Evolutionary conservation across 148 eudicot genomes (phyloP), one percentile per base, ranked within the genome.

Genomic region (Camellia lanceoleosa): DNA sequence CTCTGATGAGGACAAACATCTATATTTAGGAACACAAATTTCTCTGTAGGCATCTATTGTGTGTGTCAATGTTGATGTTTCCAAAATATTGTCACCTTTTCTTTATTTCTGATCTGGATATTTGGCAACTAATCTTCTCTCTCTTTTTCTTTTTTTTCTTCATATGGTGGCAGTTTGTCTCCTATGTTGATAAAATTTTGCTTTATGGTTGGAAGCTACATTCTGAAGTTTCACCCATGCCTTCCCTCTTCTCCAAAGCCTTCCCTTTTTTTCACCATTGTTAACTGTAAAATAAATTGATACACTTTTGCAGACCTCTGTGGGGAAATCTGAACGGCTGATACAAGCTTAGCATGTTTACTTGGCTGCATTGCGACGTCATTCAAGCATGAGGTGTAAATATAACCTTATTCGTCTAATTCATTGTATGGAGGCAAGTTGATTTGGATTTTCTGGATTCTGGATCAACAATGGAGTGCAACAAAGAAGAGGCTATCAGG

Each of bases 401-500:
- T 61, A 47, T 60, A 15, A 23, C 19, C n/a, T 16, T 52, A 52
- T 61, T 70, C 44, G 61, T 51, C 7, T 61, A n/a, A 62, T 77
- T n/a, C 78, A 64, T n/a, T 55, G 19, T 10, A 41, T 20, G 67
- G 78, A 62, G 46, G 67, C 30, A 23, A 71, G 65, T 64, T 82
- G 51, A 70, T 18, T 63, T 13, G 54, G 41, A 2, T 19, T 68
- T 58, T 76, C n/a, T 60, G 68, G 23, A 15, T 52, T 73, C 78
- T 71, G 77, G 16, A 60, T 76, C 79, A 86, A 88, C 68, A 54
- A 93, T 93, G 97, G 97, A 93, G 81, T 91, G 95, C 90, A 93
- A 93, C 88, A 93, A 87, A 88, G 94, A 91, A 81, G 97, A 93
- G 89, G 97, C 97, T 68, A 74, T 84, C 52, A 90, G 92, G 84